Evolutionary conservation across 345 rosid species (phyloP), one percentile per base, ranked within the genome.

Genomic region (Raphanus sativus): DNA sequence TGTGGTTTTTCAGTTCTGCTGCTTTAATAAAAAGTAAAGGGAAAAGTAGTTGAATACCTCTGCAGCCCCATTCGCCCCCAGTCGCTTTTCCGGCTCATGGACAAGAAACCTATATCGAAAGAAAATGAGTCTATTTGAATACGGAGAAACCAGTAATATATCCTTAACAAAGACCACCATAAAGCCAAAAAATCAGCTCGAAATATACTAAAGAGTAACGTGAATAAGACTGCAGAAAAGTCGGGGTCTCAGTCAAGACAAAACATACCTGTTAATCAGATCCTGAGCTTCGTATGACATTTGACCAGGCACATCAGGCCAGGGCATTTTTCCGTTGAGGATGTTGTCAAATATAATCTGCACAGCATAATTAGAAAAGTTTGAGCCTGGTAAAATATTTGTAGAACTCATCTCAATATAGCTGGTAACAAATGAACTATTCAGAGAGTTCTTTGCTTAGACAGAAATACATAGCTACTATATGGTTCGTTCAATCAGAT

Each of bases 311-410:
- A 88, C 82, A 54, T 81, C 55, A 69, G 97, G 97, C 97, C 94
- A 91, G 4, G 92, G 90, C 75, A 91, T 86, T 82, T 91, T 89
- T 65, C 85, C 87, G 59, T 85, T 91, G 59, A 91, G 91, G 79
- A 91, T 89, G 80, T 91, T 91, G 83, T 91, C 89, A 75, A 91
- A 91, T 69, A 91, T 89, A 65, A 85, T 81, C 97, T 89, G 94
- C 69, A 81, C 60, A 72, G 42, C 33, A 75, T 67, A 42, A 68
- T 5, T 74, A n/a, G 8, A 29, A 63, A 24, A 62, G 15, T 70
- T 62, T 62, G 9, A 79, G 61, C 21, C 56, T 34, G 33, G 15
- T 67, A 67, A 25, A 50, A 38, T 59, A 7, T 55, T 6, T 73
- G 48, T 26, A 13, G 9, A 77, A 12, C 33, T 24, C 73, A 65